Conservation (phyloP, 1,139 yeast species). For the Blastobotrys illinoisensis region DNA sequence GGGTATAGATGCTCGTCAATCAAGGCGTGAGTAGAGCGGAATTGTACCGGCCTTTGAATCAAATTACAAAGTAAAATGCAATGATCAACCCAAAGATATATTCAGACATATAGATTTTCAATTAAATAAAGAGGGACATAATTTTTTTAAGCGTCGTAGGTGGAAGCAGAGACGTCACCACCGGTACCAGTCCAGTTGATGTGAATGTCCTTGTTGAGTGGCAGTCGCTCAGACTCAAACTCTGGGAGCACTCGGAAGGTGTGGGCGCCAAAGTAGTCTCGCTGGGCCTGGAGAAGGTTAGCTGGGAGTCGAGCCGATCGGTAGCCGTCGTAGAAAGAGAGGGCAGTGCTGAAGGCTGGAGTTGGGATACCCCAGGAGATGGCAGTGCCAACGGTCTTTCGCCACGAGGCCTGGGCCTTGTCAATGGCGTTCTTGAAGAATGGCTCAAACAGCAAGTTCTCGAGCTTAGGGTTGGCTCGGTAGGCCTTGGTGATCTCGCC, state of each 20-base stretch:
- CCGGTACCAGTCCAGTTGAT: conserved; percentile 99
- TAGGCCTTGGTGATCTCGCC: conserved; percentile 96
- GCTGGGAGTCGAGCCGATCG: conserved; percentile 95
- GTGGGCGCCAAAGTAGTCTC: conserved; percentile 99
- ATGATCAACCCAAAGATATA: background rate
- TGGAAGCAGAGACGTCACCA: conserved; percentile 93
- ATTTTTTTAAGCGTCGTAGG: conserved; percentile 71
- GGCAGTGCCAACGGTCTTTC: conserved; percentile 75
- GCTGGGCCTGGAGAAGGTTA: conserved; percentile 97
- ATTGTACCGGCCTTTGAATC: too few relatives aligned
- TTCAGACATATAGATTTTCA: background rate
- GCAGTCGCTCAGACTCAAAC: conserved; percentile 65
- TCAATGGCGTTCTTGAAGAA: conserved; percentile 88
- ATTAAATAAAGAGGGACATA: background rate
- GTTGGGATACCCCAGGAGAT: conserved; percentile 88
- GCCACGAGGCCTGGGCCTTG: conserved; percentile 96
- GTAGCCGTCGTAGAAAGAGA: conserved; percentile 98
- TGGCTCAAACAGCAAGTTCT: conserved; percentile 91
- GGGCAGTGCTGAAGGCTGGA: conserved; percentile 96
- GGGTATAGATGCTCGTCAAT: too few relatives aligned
- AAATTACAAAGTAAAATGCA: too few relatives aligned
- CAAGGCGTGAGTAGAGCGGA: too few relatives aligned
- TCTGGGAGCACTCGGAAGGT: conserved; percentile 95
- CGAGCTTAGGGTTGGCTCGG: conserved; percentile 88
- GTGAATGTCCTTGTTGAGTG: conserved; percentile 81